phyloP scores from a whole-genome alignment of 192 early-diverging fungal species.

The Podila minutissima region DNA sequence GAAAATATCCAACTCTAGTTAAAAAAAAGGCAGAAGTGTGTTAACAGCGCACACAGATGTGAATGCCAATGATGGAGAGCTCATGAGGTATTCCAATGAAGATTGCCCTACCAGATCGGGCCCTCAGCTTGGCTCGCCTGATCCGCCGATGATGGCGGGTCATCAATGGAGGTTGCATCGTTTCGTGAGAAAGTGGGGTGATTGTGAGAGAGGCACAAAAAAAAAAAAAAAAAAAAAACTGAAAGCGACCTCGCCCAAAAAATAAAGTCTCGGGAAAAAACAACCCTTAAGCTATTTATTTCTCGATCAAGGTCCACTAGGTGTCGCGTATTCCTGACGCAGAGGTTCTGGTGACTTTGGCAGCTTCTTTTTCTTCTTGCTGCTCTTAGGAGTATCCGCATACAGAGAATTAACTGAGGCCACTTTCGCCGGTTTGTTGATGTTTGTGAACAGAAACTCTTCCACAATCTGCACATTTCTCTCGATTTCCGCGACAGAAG shows the following conservation, averaged over 20 bases:
- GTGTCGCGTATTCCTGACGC: no score
- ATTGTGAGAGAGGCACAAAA: not conserved
- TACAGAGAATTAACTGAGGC: no score
- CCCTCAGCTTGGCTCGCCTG: slow-evolving; percentile 56
- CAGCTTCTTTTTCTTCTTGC: not conserved
- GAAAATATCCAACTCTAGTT: slow-evolving; percentile 70
- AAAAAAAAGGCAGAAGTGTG: not conserved
- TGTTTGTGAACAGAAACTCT: not conserved
- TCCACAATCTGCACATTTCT: slow-evolving; percentile 6
- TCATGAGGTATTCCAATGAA: not conserved
- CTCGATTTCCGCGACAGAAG: not conserved
- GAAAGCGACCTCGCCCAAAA: no score
- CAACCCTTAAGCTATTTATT: no score
- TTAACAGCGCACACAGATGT: not conserved
- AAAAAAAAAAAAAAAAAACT: not conserved
- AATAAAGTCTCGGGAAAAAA: no score
- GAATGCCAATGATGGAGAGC: no score
- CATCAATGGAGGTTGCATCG: slow-evolving; percentile 46
- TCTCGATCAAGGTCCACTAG: no score
- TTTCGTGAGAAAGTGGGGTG: not conserved
- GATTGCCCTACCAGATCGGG: slow-evolving; percentile 54
- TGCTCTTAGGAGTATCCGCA: not conserved
- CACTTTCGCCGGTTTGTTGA: not conserved
- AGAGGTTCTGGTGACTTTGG: not conserved
- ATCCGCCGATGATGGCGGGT: slow-evolving; percentile 51